Conservation (phyloP, 2,329 filamentous ascomycete species). For the Diaporthe aspalathi region DNA sequence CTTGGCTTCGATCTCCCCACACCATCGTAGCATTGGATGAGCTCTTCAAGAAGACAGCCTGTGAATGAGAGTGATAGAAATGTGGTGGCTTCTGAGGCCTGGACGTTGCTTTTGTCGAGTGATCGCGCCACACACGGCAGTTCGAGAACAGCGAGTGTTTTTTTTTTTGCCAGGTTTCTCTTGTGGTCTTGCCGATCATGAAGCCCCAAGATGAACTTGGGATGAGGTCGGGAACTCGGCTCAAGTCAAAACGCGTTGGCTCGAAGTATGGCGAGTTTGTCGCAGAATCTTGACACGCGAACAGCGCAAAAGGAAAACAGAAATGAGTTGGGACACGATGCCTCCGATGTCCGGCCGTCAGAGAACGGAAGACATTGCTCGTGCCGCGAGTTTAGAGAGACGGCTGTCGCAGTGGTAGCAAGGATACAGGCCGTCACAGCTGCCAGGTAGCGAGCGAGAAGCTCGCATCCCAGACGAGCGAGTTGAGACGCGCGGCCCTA, state of each 20-base stretch:
- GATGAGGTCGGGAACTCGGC: not conserved
- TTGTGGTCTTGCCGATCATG: not conserved
- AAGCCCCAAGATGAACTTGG: not conserved
- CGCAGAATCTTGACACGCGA: not conserved
- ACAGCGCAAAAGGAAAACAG: not conserved
- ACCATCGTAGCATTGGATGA: not conserved
- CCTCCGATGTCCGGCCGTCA: not conserved
- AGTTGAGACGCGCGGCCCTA: not conserved
- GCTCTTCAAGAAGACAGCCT: too few species aligned
- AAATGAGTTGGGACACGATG: not conserved
- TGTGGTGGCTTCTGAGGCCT: not conserved
- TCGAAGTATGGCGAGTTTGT: not conserved
- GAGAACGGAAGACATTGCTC: not conserved
- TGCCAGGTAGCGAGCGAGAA: not conserved
- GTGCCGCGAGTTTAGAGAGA: not conserved
- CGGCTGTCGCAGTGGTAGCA: not conserved
- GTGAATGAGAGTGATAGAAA: not conserved
- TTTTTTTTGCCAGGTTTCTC: too few species aligned
- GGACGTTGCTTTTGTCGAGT: not conserved
- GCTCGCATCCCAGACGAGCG: not conserved
- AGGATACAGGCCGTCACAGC: not conserved
- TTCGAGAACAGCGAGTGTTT: not conserved
- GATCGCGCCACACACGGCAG: not conserved
- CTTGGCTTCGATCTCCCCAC: not conserved
- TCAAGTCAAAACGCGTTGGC: not conserved